Percentiles rank a stretch among this genome's conserved stretches.
Conservation (phyloP, 352 stramenopile genomes). For the Pythium oligandrum region DNA sequence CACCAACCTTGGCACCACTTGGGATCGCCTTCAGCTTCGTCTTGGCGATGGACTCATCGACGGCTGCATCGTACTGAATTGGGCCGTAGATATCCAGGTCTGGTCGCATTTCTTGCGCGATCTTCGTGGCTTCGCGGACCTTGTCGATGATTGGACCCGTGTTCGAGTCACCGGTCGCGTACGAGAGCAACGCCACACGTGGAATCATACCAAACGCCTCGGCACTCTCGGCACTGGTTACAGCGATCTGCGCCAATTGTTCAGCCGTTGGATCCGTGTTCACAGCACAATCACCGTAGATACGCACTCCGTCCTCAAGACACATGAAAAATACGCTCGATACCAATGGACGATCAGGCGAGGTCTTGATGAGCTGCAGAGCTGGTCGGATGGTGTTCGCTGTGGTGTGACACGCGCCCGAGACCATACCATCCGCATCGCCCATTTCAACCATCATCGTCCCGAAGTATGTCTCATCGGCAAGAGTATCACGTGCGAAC, state of each 20-base stretch:
- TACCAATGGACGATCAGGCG: constrained; percentile 54
- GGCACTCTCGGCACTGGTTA: constrained; percentile 71
- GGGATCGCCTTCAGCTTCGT: constrained; percentile 73
- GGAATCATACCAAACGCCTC: constrained; percentile 77
- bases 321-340: constrained; percentile 89
- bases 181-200: constrained; percentile 79
- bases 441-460: constrained; percentile 84
- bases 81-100: constrained; percentile 82
- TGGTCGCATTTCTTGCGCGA: constrained; percentile 59
- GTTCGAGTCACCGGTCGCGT: constrained; percentile 79
- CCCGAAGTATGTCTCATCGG: constrained; percentile 79
- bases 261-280: constrained; percentile 74
- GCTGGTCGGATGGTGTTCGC: constrained; percentile 87
- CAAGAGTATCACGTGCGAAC: constrained; percentile 42
- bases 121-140: constrained; percentile 68
- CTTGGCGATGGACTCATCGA: constrained; percentile 72
- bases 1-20: constrained; percentile 55
- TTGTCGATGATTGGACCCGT: constrained; percentile 82
- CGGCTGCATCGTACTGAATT: constrained; percentile 85
- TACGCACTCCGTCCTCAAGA: constrained; percentile 68
- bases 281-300: constrained; percentile 85
- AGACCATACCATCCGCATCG: constrained; percentile 84
- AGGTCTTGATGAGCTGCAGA: constrained; percentile 86
- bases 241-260: constrained; percentile 76
- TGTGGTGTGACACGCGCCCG: constrained; percentile 76